phyloP scores from a whole-genome alignment of 148 eudicot species.

The Rhododendron williamsianum region DNA sequence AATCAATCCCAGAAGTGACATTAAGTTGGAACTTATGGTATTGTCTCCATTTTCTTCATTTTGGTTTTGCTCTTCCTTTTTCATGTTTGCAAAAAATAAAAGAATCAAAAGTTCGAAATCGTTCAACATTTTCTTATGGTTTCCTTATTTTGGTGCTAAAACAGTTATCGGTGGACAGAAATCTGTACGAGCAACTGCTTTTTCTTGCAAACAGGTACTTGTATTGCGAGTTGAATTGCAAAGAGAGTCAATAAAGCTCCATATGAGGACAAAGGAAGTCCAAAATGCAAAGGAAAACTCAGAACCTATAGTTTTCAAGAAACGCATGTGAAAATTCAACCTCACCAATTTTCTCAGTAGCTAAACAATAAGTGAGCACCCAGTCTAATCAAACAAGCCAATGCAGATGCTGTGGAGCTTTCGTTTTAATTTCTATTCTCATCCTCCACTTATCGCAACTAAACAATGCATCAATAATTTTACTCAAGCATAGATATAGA shows the following conservation, averaged over 20 bases:
- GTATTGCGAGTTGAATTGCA: background rate
- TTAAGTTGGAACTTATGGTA: background rate
- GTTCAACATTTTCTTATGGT: background rate
- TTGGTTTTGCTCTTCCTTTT: background rate
- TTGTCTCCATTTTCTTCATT: background rate
- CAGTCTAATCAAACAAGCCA: background rate
- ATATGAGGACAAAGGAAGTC: background rate
- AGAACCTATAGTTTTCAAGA: background rate
- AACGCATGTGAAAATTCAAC: background rate
- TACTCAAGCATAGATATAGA: background rate
- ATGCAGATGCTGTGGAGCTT: background rate
- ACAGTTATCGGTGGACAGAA: background rate
- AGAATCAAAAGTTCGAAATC: background rate
- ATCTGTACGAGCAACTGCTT: background rate
- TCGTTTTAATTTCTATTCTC: background rate
- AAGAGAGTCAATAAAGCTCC: background rate
- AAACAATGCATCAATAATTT: background rate
- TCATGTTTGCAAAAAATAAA: background rate
- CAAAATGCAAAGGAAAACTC: background rate
- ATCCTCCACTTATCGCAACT: background rate
- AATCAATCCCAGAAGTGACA: background rate
- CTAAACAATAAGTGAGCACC: background rate
- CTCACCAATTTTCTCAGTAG: background rate
- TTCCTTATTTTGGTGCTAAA: background rate
- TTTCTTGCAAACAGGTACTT: background rate